Conservation (phyloP, 208 protist species). For the Kentomonas sorsogonicus region DNA sequence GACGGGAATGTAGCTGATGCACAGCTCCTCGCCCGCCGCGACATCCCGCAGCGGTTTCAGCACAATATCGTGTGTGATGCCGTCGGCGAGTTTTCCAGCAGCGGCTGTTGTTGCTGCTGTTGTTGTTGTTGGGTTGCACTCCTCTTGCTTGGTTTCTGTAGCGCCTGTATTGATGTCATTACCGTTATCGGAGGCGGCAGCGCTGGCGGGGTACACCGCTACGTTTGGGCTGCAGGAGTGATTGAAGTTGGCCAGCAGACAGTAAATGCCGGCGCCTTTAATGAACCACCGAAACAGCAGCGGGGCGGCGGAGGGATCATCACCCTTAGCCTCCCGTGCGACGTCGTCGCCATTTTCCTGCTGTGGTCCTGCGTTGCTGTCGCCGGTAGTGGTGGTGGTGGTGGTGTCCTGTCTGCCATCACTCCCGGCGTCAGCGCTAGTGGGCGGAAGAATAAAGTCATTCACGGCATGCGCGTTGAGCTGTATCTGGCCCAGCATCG, state of each 20-base stretch:
- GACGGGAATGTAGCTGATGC: conserved; percentile 78
- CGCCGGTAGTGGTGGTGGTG: background rate
- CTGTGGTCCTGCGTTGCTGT: no score
- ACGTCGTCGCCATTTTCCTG: no score
- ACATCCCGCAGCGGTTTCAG: conserved; percentile 43
- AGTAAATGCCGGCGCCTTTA: conserved; percentile 73
- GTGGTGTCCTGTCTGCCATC: background rate
- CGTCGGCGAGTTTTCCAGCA: no score
- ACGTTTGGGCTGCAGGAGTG: conserved; percentile 75
- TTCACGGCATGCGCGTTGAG: conserved; percentile 78
- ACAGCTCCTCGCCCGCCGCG: conserved; percentile 44
- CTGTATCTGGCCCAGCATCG: conserved; percentile 56
- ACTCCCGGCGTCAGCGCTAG: background rate
- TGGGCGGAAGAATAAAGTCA: conserved; percentile 19
- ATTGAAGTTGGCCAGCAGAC: conserved; percentile 68
- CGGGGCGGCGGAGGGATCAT: no score
- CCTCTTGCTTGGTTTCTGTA: no score
- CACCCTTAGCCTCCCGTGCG: no score
- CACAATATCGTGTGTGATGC: conserved; percentile 65
- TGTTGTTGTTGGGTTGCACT: no score
- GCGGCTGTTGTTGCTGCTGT: no score
- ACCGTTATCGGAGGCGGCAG: no score
- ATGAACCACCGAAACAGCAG: conserved; percentile 45
- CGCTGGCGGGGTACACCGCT: conserved; percentile 26
- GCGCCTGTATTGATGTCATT: no score